A percentile compares a stretch with the other conserved stretches of the same genome.
phyloP scores from a whole-genome alignment of 306 rosid species.

The Lathyrus tuberosus region DNA sequence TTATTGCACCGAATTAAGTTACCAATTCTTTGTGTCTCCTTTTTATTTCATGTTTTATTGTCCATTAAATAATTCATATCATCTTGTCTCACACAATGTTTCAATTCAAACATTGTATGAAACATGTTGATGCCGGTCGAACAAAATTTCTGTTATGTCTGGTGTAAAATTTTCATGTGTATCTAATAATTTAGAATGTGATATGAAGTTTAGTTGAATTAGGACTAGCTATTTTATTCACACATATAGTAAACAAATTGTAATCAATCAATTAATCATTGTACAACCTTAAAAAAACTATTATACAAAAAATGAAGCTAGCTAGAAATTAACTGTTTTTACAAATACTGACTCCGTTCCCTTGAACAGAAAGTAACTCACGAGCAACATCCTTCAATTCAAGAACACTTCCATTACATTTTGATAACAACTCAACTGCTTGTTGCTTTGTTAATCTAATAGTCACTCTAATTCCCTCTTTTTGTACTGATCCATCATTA shows the following conservation, averaged over 20 bases:
- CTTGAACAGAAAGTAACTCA: constrained; percentile 48
- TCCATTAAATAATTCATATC: too few relatives aligned
- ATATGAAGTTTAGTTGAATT: background rate
- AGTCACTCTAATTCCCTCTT: constrained; percentile 54
- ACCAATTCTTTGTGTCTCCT: too few relatives aligned
- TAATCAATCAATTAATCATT: background rate
- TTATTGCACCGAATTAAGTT: too few relatives aligned
- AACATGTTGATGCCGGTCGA: too few relatives aligned
- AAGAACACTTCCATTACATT: constrained; percentile 61
- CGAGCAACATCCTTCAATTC: constrained; percentile 58
- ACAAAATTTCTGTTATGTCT: too few relatives aligned
- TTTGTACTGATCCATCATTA: constrained; percentile 5
- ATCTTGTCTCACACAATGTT: too few relatives aligned
- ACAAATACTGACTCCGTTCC: constrained; percentile 30
- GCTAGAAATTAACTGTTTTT: background rate
- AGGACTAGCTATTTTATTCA: background rate
- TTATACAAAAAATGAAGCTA: background rate
- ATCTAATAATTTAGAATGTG: background rate
- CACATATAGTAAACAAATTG: background rate
- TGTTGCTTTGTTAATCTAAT: constrained; percentile 72
- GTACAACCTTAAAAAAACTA: background rate
- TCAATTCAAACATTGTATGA: too few relatives aligned
- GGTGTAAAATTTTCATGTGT: too few relatives aligned
- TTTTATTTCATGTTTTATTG: too few relatives aligned
- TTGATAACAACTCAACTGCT: constrained; percentile 58